Conservation (phyloP, 352 stramenopile species). For the Hyaloperonospora arabidopsidis region DNA sequence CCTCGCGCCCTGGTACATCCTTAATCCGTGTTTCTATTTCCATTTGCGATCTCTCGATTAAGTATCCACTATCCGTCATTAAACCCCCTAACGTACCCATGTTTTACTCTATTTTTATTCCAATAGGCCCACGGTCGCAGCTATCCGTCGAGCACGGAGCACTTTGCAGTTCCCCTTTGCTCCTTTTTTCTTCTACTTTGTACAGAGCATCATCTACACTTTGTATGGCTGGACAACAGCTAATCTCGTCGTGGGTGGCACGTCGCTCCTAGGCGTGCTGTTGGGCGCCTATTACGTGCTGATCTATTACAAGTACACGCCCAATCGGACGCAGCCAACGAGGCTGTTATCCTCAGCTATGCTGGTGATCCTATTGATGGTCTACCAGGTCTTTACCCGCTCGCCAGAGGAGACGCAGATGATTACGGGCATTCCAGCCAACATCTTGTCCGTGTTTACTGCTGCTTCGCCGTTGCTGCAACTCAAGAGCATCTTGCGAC, state of each 20-base stretch:
- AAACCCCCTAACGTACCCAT: not conserved
- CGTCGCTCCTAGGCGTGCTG: constrained; percentile 43
- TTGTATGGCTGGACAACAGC: constrained; percentile 60
- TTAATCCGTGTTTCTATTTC: not conserved
- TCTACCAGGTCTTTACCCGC: constrained; percentile 37
- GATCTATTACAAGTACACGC: constrained; percentile 53
- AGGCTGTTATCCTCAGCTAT: constrained; percentile 41
- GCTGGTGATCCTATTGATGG: constrained; percentile 44
- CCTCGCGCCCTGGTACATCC: not conserved
- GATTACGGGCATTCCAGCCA: constrained; percentile 65
- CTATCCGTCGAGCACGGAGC: constrained; percentile 54
- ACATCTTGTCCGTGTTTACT: constrained; percentile 64
- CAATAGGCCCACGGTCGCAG: constrained; percentile 47
- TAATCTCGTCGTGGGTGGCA: constrained; percentile 54
- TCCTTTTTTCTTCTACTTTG: constrained; percentile 81
- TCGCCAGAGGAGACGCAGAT: constrained; percentile 43
- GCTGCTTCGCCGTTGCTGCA: constrained; percentile 62
- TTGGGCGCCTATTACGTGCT: constrained; percentile 66
- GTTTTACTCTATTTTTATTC: not conserved
- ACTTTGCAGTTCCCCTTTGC: constrained; percentile 75
- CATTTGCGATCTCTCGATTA: too few species aligned
- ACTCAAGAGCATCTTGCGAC: constrained; percentile 53
- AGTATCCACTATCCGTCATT: too few species aligned
- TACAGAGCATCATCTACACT: constrained; percentile 78
- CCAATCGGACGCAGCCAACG: constrained; percentile 34